These are phyloP conservation scores for Podospora tetraspora DNA, from an alignment of 495 filamentous ascomycete genomes.

Conservation along the genomic window DNA sequence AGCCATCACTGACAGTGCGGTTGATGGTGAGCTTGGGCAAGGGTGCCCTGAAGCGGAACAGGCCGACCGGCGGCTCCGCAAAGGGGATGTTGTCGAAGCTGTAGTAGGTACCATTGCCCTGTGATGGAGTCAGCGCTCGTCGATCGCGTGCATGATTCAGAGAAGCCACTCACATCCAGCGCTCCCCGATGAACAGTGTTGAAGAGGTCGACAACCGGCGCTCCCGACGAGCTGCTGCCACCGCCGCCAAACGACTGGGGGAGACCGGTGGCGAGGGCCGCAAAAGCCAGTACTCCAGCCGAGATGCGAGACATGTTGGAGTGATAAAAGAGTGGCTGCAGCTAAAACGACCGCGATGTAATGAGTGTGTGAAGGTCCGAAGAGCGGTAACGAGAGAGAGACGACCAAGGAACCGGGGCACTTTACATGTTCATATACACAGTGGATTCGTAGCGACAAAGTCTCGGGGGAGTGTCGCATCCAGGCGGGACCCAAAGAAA, in stretches of 20 bases:
- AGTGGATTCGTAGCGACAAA: background rate
- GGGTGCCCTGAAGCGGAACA: constrained; percentile 9
- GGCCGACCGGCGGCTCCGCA: constrained; percentile 14
- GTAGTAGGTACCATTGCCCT: constrained; percentile 9
- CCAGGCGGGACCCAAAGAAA: background rate
- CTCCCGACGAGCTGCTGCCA: background rate
- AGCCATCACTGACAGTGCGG: constrained; percentile 13
- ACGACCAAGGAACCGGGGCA: no score
- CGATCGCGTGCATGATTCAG: background rate
- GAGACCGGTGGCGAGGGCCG: background rate
- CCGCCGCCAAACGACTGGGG: background rate
- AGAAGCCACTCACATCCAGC: background rate
- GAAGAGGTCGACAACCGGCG: constrained; percentile 3
- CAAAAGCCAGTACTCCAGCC: background rate
- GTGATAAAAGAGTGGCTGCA: background rate
- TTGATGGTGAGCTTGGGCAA: constrained; percentile 14
- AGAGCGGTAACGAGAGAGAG: background rate
- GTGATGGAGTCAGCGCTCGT: background rate
- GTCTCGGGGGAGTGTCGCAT: background rate
- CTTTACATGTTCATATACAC: no score
- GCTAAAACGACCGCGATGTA: background rate
- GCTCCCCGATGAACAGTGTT: constrained; percentile 4
- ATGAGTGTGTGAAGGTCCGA: background rate
- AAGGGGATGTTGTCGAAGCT: constrained; percentile 18
- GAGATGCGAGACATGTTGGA: background rate